These are phyloP conservation scores for Arabis alpina DNA, from an alignment of 345 rosid genomes.

Conservation along the genomic window DNA sequence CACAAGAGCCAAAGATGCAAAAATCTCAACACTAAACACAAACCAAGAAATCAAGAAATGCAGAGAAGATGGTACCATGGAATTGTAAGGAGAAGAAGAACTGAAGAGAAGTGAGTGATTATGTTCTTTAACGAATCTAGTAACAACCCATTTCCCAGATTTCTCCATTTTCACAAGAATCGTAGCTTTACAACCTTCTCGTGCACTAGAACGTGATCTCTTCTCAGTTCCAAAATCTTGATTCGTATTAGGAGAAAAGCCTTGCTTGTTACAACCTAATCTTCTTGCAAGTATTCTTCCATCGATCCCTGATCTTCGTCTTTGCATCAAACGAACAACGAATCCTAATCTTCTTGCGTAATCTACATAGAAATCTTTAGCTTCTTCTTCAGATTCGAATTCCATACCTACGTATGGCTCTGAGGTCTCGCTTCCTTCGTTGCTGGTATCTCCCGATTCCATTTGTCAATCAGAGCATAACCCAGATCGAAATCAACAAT, in stretches of 20 bases:
- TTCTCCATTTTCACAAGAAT: slow-evolving; percentile 79
- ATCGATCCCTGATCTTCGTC: slow-evolving; percentile 78
- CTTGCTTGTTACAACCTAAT: slow-evolving; percentile 85
- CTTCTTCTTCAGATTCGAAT: slow-evolving; percentile 78
- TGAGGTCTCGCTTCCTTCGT: slow-evolving; percentile 11
- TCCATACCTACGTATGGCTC: slow-evolving; percentile 84
- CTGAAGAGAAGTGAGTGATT: slow-evolving; percentile 69
- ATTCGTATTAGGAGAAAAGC: slow-evolving; percentile 61
- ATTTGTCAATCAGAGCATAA: no score
- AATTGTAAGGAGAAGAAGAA: slow-evolving; percentile 49
- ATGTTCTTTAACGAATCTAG: slow-evolving; percentile 79
- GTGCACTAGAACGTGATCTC: slow-evolving; percentile 63
- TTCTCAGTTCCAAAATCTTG: slow-evolving; percentile 41
- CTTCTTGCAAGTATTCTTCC: slow-evolving; percentile 83
- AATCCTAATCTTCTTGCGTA: slow-evolving; percentile 73
- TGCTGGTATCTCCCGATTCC: no score
- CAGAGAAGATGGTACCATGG: slow-evolving; percentile 51
- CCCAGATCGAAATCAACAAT: no score
- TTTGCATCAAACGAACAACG: slow-evolving; percentile 78
- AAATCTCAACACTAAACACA: no score
- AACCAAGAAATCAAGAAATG: not conserved
- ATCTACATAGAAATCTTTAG: slow-evolving; percentile 61
- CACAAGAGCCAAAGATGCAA: not conserved
- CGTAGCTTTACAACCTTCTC: slow-evolving; percentile 90
- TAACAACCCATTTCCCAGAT: slow-evolving; percentile 80